Evolutionary conservation across 805 yeast genomes (phyloP).

Genomic region (Kluyveromyces wickerhamii): DNA sequence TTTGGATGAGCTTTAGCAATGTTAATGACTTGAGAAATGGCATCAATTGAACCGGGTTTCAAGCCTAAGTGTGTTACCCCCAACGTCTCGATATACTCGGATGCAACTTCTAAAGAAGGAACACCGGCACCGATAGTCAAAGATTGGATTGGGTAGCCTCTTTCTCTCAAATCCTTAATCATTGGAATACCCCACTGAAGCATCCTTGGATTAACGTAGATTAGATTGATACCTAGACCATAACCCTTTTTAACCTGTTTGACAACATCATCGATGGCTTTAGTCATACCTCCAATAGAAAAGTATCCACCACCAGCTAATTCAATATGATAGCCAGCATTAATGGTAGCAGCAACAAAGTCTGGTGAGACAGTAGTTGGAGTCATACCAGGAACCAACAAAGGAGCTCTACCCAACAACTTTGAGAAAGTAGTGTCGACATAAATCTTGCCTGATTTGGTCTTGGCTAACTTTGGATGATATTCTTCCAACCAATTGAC

Average conservation of each 20-base stretch:
- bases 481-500: constrained; percentile 85
- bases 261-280: constrained; percentile 70
- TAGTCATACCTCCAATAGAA: constrained; percentile 57
- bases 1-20: constrained; percentile 93
- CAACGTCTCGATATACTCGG: constrained; percentile 88
- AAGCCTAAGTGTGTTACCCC: constrained; percentile 91
- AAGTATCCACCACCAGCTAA: constrained; percentile 99
- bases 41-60: constrained; percentile 96
- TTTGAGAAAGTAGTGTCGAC: constrained; percentile 94
- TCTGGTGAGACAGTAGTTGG: constrained; percentile 95
- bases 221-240: constrained; percentile 85
- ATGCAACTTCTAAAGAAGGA: constrained; percentile 93
- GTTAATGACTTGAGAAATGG: constrained; percentile 75
- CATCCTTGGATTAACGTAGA: constrained; percentile 96
- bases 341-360: constrained; percentile 86
- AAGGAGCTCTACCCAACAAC: constrained; percentile 88
- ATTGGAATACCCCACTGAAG: constrained; percentile 98
- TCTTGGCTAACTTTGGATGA: constrained; percentile 78
- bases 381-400: constrained; percentile 99
- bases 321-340: constrained; percentile 96
- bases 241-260: constrained; percentile 69
- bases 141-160: constrained; percentile 94
- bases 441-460: constrained; percentile 60
- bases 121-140: constrained; percentile 99
- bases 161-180: constrained; percentile 77